Conservation (phyloP, 345 rosid genomes). For the Eucalyptus brandiana region DNA sequence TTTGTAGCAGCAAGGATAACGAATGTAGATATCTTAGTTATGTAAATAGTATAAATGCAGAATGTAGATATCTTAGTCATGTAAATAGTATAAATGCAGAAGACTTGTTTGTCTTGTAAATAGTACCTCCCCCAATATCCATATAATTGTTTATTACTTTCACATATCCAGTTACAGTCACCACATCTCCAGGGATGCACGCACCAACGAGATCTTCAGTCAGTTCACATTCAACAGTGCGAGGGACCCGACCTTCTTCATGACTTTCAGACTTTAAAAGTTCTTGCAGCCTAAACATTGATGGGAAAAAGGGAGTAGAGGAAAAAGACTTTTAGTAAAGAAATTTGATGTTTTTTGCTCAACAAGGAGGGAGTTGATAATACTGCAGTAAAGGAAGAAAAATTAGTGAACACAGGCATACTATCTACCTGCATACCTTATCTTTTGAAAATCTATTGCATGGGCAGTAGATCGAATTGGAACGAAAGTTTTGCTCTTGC, state of each 20-base stretch:
- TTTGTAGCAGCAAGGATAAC: neutral
- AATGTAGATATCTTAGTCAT: neutral
- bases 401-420: neutral
- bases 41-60: neutral
- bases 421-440: slow-evolving; percentile 30
- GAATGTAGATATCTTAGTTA: neutral
- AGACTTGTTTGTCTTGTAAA: neutral
- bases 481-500: slow-evolving; percentile 68
- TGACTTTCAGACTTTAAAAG: slow-evolving; percentile 67
- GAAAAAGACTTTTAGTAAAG: neutral
- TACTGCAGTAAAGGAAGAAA: neutral
- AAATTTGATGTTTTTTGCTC: neutral
- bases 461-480: slow-evolving; percentile 75
- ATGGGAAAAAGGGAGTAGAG: neutral
- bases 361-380: neutral
- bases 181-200: slow-evolving; percentile 98
- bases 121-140: slow-evolving; percentile 95
- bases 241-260: slow-evolving; percentile 97
- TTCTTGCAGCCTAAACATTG: slow-evolving; percentile 59
- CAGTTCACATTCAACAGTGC: slow-evolving; percentile 95
- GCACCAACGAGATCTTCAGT: slow-evolving; percentile 82
- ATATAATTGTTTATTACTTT: slow-evolving; percentile 76
- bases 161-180: slow-evolving; percentile 89
- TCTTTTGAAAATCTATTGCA: slow-evolving; percentile 86
- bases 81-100: neutral